Evolutionary conservation across 345 rosid genomes (phyloP).

Genomic region (Camelina sativa): DNA sequence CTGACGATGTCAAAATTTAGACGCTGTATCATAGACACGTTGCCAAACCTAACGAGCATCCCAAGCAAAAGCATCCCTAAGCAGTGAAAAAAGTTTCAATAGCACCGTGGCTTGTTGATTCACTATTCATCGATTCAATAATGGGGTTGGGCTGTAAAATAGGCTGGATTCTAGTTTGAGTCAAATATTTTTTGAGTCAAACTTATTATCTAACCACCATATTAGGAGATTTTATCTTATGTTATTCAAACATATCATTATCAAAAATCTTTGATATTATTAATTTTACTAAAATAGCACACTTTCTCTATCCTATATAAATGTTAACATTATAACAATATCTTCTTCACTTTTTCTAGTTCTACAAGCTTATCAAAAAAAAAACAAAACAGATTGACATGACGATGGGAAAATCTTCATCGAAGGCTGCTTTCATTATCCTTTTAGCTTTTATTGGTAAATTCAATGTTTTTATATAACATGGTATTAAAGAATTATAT

Average conservation of each 20-base stretch:
- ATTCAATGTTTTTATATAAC: neutral
- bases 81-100: too few species aligned
- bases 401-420: neutral
- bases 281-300: neutral
- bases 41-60: slow-evolving; percentile 2
- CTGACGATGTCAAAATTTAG: slow-evolving; percentile 7
- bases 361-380: neutral
- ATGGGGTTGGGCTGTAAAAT: slow-evolving; percentile 2
- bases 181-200: neutral
- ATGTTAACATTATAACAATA: neutral
- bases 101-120: neutral
- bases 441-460: slow-evolving; percentile 25
- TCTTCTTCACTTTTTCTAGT: neutral
- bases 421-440: slow-evolving; percentile 10
- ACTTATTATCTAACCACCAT: too few species aligned
- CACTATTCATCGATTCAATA: too few species aligned
- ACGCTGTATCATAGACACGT: slow-evolving; percentile 33
- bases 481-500: neutral
- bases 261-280: neutral
- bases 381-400: neutral
- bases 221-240: too few species aligned
- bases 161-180: neutral
- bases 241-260: neutral
- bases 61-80: too few species aligned
- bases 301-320: neutral